Base-by-base conservation (phyloP, 225 moss, liverwort and hornwort genomes). In the Ulota crispa region DNA sequence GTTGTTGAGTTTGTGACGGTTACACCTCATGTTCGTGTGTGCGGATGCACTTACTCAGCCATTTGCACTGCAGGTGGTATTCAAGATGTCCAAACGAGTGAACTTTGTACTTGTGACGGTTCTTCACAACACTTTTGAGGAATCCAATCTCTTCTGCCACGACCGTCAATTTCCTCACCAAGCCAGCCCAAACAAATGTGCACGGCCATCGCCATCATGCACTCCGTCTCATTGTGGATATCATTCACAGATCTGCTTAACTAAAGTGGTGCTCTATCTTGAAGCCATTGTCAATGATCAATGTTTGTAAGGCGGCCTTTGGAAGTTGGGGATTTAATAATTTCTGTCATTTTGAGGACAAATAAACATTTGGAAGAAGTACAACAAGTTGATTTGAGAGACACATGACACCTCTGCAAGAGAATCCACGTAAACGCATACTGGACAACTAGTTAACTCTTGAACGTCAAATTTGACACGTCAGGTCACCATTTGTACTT, bases 1-100 rank as follows among this genome's bases (percentile, higher is more conserved):
- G 68, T 75, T 27, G 82, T 47, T 81, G 77, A 32, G 55, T 62
- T 63, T 26, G 75, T 54, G 70, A 75, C 84, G 50, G 77, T 60
- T 16, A 45, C 64, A 73, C 56, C 71, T 53, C 78, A 75, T 50
- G 74, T 50, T 71, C 61, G 30, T 39, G 27, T 56, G 30, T 19
- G 55, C 56, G 32, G 18, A 39, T 30, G 34, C 30, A 14, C 70
- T 47, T 52, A 31, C 67, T 27, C 47, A 66, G 68, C 56, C 39
- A 60, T 79, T 68, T 42, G 41, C 28, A 77, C 53, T 11, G 30
- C 60, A 3, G 59, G 59, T 28, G 28, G 59, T 9, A 70, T 79
- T 59, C 69, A 57, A 83, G 66, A 39, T 56, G 27, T 18, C 20
- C 78, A 67, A 73, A 83, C 34, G 73, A 72, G 24, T 79, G 16